phyloP scores from a whole-genome alignment of 2,329 filamentous ascomycete species.

The Didymella glomerata region DNA sequence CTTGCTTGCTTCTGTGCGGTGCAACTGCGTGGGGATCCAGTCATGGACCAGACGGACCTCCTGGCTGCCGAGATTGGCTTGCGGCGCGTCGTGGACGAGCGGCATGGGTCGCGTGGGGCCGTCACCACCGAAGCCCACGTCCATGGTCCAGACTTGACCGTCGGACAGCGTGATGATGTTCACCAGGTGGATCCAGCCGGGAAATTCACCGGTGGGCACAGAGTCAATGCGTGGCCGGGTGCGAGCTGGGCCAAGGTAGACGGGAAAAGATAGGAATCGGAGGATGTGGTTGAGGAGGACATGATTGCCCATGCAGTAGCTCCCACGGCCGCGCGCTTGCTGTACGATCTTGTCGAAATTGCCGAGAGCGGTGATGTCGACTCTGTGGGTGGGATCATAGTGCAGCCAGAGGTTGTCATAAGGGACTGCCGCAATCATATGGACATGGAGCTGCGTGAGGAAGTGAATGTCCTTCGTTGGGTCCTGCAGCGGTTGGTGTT shows the following conservation, averaged over 20 bases:
- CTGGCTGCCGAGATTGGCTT: constrained; percentile 63
- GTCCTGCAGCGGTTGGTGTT: constrained; percentile 20
- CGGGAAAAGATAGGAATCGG: constrained; percentile 60
- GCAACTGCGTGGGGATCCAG: constrained; percentile 58
- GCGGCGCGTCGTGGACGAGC: constrained; percentile 54
- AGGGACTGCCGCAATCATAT: constrained; percentile 62
- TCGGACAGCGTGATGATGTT: constrained; percentile 66
- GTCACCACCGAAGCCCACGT: constrained; percentile 72
- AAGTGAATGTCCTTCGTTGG: constrained; percentile 41
- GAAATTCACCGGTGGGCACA: constrained; percentile 53
- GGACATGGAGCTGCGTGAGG: constrained; percentile 53
- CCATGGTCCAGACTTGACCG: constrained; percentile 62
- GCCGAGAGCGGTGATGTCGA: constrained; percentile 56
- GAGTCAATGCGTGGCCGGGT: constrained; percentile 50
- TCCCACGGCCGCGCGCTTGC: constrained; percentile 57
- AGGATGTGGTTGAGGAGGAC: constrained; percentile 65
- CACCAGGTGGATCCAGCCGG: constrained; percentile 67
- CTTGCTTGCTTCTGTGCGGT: constrained; percentile 50
- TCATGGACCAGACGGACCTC: constrained; percentile 64
- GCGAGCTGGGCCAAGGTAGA: constrained; percentile 64
- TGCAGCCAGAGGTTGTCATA: constrained; percentile 67
- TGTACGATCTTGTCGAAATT: constrained; percentile 62
- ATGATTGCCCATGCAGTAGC: constrained; percentile 69
- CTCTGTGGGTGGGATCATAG: constrained; percentile 50
- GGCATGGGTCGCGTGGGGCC: constrained; percentile 66